phyloP scores from a whole-genome alignment of 345 rosid genomes.

The Hirschfeldia incana region DNA sequence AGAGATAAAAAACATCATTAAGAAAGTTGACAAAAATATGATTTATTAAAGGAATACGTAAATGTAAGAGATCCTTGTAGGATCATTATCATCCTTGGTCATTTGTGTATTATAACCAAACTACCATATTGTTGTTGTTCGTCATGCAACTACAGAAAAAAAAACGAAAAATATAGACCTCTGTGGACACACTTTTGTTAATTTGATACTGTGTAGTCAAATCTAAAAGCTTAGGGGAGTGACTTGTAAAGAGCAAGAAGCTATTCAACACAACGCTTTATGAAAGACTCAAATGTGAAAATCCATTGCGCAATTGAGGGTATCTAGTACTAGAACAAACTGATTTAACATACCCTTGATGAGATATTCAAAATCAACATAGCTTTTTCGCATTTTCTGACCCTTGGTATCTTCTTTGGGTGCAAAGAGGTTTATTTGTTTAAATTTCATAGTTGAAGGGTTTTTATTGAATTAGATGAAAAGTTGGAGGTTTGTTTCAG shows the following conservation, averaged over 20 bases:
- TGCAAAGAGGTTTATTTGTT: neutral
- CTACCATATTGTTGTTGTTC: constrained; percentile 1
- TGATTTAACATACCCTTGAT: neutral
- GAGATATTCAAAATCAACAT: neutral
- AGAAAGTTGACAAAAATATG: constrained; percentile 22
- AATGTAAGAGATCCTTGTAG: constrained; percentile 20
- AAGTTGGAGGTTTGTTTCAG: neutral
- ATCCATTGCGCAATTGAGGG: neutral
- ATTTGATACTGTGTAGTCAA: too few species aligned
- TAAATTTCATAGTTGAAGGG: neutral
- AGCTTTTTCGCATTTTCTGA: neutral
- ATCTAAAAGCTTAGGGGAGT: too few species aligned
- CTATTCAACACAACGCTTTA: neutral
- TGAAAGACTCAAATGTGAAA: neutral
- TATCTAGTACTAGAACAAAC: neutral
- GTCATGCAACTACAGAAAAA: neutral
- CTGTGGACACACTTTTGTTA: too few species aligned
- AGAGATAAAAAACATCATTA: constrained; percentile 15
- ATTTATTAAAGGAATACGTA: constrained; percentile 29
- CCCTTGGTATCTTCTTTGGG: neutral
- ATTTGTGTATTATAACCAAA: neutral
- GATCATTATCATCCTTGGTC: constrained; percentile 28
- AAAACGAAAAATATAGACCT: too few species aligned
- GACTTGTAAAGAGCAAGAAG: too few species aligned
- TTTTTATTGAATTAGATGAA: neutral